Conservation (phyloP, 179 eudicot species). For the Pouteria campechiana region DNA sequence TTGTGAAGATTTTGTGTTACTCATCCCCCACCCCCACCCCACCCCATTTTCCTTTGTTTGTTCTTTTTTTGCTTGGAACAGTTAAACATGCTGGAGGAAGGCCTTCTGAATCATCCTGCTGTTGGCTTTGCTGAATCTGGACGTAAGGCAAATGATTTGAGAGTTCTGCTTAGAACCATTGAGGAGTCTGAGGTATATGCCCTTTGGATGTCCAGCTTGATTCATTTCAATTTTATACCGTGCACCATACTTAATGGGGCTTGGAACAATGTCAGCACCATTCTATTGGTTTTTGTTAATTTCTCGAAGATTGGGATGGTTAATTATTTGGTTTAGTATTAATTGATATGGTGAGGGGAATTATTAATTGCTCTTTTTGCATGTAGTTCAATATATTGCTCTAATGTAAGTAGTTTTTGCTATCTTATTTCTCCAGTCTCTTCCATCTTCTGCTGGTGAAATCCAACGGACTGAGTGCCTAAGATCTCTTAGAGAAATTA, state of each 20-base stretch:
- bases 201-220: too few species aligned
- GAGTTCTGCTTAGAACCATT: conserved; percentile 82
- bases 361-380: background rate
- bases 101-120: conserved; percentile 86
- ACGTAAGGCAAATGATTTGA: conserved; percentile 76
- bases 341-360: too few species aligned
- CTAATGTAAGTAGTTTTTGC: background rate
- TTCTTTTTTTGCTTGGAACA: conserved; percentile 50
- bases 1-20: conserved; percentile 20
- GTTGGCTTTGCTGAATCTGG: conserved; percentile 98
- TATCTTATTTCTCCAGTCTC: conserved; percentile 45
- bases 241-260: too few species aligned
- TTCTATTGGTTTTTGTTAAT: too few species aligned
- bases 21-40: conserved; percentile 5
- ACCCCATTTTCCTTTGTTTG: background rate
- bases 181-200: conserved; percentile 96
- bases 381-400: background rate
- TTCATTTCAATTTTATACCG: too few species aligned
- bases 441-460: conserved; percentile 77
- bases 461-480: conserved; percentile 89
- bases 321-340: too few species aligned
- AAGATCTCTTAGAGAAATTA: conserved; percentile 72
- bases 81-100: conserved; percentile 99
- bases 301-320: too few species aligned
- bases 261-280: too few species aligned